These are phyloP conservation scores for Candida hungchunana DNA, from an alignment of 805 yeast species.

Conservation along the genomic window DNA sequence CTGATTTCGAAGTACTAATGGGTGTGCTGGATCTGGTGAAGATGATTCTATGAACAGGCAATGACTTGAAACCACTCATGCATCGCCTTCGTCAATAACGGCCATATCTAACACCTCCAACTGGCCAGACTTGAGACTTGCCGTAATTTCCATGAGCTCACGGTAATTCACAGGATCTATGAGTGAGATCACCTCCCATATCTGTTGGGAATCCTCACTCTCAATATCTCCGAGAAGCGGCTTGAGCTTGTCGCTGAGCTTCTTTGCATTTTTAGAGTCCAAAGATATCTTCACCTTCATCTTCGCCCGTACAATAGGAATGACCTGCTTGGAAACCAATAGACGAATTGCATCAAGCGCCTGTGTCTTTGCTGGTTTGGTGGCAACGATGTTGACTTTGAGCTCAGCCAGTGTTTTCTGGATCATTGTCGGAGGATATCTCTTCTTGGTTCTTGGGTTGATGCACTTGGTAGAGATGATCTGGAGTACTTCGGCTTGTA, in stretches of 20 bases:
- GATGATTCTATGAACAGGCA: background rate
- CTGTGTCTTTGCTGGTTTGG: slow-evolving; percentile 76
- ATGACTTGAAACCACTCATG: slow-evolving; percentile 6
- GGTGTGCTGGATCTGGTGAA: slow-evolving; percentile 16
- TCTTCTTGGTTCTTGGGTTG: slow-evolving; percentile 81
- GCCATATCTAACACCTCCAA: slow-evolving; percentile 88
- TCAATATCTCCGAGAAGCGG: slow-evolving; percentile 40
- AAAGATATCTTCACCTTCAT: slow-evolving; percentile 78
- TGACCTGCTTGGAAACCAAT: slow-evolving; percentile 70
- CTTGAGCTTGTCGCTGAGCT: slow-evolving; percentile 38
- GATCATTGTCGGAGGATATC: slow-evolving; percentile 93
- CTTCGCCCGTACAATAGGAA: slow-evolving; percentile 91
- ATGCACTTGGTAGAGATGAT: slow-evolving; percentile 86
- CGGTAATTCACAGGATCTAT: slow-evolving; percentile 86
- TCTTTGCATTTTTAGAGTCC: slow-evolving; percentile 48
- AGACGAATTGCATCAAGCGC: slow-evolving; percentile 88
- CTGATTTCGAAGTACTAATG: slow-evolving; percentile 18
- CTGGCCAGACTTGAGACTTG: slow-evolving; percentile 50
- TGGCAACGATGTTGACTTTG: slow-evolving; percentile 72
- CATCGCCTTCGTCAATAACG: slow-evolving; percentile 61
- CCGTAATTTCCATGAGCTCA: slow-evolving; percentile 56
- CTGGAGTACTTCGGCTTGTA: slow-evolving; percentile 76
- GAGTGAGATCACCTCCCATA: slow-evolving; percentile 57
- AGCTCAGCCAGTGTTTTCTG: slow-evolving; percentile 77
- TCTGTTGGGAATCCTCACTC: slow-evolving; percentile 38